phyloP scores from a whole-genome alignment of 139 green algal species.

The Micromonas pusilla region DNA sequence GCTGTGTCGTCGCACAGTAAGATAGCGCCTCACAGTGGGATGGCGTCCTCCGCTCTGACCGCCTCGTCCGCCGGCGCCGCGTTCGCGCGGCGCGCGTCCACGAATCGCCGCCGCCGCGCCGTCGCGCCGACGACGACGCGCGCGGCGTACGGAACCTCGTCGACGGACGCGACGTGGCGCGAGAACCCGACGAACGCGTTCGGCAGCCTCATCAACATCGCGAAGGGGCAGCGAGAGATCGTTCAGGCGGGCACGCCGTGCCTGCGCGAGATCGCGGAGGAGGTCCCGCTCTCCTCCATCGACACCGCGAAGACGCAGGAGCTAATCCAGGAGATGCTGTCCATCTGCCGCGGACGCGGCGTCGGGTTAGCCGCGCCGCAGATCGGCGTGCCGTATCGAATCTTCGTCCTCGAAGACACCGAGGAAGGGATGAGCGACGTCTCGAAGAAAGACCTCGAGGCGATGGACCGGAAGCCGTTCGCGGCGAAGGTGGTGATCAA shows the following conservation, averaged over 20 bases:
- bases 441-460: constrained; percentile 12
- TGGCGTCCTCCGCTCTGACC: too few species aligned
- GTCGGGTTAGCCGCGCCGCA: constrained; percentile 41
- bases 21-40: too few species aligned
- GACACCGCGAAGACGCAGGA: constrained; percentile 5
- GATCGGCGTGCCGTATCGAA: constrained; percentile 31
- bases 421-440: constrained; percentile 29
- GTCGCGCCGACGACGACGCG: neutral
- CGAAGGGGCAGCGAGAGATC: constrained; percentile 12
- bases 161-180: neutral
- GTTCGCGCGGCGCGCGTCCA: too few species aligned
- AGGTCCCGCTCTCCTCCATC: neutral
- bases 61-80: neutral
- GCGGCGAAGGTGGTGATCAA: constrained; percentile 40
- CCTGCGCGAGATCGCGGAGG: neutral
- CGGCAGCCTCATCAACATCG: neutral
- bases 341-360: neutral
- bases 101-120: neutral
- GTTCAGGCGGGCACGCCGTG: neutral
- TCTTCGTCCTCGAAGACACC: constrained; percentile 41
- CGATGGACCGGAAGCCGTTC: constrained; percentile 34
- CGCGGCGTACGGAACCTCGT: neutral
- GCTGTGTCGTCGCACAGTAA: too few species aligned
- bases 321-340: constrained; percentile 7
- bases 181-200: constrained; percentile 15